These are phyloP conservation scores for Eucalyptus virginea DNA, from an alignment of 345 rosid genomes.

Conservation along the genomic window DNA sequence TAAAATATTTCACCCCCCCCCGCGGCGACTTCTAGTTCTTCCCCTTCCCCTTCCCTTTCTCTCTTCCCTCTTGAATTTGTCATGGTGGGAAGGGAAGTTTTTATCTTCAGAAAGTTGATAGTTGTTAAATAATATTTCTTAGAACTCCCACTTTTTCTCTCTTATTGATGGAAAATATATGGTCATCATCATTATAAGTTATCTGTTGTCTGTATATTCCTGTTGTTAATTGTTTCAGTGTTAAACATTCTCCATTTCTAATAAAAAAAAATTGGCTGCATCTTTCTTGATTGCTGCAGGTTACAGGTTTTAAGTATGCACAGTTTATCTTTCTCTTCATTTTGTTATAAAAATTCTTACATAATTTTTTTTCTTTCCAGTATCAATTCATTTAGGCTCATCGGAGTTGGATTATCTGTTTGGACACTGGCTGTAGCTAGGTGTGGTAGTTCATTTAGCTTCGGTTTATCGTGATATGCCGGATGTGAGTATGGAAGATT, in stretches of 20 bases:
- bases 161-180: neutral
- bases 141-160: neutral
- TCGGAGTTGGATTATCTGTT: slow-evolving; percentile 82
- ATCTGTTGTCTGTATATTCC: neutral
- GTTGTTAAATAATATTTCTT: neutral
- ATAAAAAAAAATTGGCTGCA: neutral
- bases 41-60: no score
- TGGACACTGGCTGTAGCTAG: slow-evolving; percentile 83
- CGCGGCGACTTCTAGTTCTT: no score
- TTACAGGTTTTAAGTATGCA: neutral
- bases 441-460: slow-evolving; percentile 65
- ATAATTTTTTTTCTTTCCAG: slow-evolving; percentile 23
- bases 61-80: neutral
- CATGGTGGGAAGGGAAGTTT: neutral
- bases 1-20: no score
- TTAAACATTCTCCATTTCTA: neutral
- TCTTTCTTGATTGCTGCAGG: neutral
- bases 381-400: slow-evolving; percentile 74
- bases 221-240: neutral
- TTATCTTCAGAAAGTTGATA: neutral
- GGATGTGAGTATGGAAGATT: slow-evolving; percentile 53
- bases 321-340: neutral
- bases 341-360: neutral
- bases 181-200: neutral
- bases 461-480: slow-evolving; percentile 72